Evolutionary conservation across 768 basidiomycete genomes (phyloP).

Genomic region (Hydnum rufescens): DNA sequence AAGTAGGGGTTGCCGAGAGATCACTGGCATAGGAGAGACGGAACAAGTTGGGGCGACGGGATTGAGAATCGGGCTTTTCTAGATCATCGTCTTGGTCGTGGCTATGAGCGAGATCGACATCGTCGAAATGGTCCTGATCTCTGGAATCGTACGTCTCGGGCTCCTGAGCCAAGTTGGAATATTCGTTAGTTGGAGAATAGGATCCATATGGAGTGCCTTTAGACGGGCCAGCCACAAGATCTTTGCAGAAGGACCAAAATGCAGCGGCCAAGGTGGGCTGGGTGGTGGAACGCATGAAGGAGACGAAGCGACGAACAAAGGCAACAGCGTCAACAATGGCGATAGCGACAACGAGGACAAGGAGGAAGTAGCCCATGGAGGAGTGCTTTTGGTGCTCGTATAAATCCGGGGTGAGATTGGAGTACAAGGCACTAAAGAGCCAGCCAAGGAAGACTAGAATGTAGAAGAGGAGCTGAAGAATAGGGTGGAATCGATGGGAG

Average conservation of each 20-base stretch:
- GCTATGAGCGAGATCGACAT: conserved; percentile 26
- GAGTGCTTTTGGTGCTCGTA: conserved; percentile 41
- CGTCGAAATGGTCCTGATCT: conserved; percentile 16
- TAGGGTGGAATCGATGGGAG: conserved; percentile 40
- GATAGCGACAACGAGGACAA: conserved; percentile 27
- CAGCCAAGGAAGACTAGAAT: conserved; percentile 40
- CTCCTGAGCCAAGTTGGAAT: conserved; percentile 28
- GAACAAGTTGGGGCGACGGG: background rate
- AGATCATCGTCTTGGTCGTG: background rate
- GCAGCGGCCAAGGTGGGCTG: background rate
- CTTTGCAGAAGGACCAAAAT: background rate
- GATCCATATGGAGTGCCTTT: background rate
- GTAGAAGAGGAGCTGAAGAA: conserved; percentile 46
- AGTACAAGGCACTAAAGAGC: conserved; percentile 48
- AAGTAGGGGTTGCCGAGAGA: background rate
- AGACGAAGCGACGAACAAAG: conserved; percentile 29
- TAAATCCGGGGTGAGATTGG: conserved; percentile 66
- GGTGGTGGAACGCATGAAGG: conserved; percentile 19
- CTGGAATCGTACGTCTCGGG: conserved; percentile 29
- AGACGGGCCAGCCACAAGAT: background rate
- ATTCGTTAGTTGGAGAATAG: background rate
- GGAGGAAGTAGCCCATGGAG: conserved; percentile 37
- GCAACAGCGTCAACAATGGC: conserved; percentile 32
- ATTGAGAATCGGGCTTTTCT: background rate
- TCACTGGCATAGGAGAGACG: background rate